Conservation (phyloP, 768 basidiomycete genomes). For the Boletus tomentosulus region DNA sequence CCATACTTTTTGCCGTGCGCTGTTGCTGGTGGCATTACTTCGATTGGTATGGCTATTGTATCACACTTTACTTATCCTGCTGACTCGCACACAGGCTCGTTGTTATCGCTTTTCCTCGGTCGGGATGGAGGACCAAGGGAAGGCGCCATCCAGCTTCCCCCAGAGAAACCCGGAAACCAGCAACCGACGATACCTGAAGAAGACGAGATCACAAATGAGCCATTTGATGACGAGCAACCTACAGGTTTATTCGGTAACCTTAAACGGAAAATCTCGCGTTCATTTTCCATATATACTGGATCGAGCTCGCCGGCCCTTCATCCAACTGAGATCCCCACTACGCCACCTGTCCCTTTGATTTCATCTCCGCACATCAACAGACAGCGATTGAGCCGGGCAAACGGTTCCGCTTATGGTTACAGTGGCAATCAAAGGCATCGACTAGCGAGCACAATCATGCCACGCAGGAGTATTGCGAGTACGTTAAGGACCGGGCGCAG, state of each 20-base stretch:
- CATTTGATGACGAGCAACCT: constrained; percentile 39
- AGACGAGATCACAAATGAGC: constrained; percentile 46
- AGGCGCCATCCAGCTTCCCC: constrained; percentile 76
- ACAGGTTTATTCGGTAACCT: constrained; percentile 37
- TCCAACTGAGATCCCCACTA: constrained; percentile 27
- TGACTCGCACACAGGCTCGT: constrained; percentile 51
- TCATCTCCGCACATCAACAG: constrained; percentile 40
- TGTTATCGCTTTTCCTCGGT: constrained; percentile 85
- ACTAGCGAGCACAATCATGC: constrained; percentile 45
- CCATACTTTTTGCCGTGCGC: constrained; percentile 90
- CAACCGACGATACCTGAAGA: constrained; percentile 66
- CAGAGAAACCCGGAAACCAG: constrained; percentile 58
- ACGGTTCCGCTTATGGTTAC: constrained; percentile 83
- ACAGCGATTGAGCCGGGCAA: constrained; percentile 50
- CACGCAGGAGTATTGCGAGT: constrained; percentile 52
- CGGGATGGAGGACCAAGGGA: constrained; percentile 87
- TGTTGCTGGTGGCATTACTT: constrained; percentile 71
- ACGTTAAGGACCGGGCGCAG: constrained; percentile 49
- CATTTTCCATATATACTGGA: constrained; percentile 58
- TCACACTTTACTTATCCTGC: not conserved
- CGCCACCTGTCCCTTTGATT: constrained; percentile 45
- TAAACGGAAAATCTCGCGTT: constrained; percentile 47
- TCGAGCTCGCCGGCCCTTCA: constrained; percentile 45
- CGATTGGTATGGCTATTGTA: constrained; percentile 47
- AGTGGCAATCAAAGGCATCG: constrained; percentile 50